phyloP scores from a whole-genome alignment of 257 asterid genomes.

The Leonotis leonurus region DNA sequence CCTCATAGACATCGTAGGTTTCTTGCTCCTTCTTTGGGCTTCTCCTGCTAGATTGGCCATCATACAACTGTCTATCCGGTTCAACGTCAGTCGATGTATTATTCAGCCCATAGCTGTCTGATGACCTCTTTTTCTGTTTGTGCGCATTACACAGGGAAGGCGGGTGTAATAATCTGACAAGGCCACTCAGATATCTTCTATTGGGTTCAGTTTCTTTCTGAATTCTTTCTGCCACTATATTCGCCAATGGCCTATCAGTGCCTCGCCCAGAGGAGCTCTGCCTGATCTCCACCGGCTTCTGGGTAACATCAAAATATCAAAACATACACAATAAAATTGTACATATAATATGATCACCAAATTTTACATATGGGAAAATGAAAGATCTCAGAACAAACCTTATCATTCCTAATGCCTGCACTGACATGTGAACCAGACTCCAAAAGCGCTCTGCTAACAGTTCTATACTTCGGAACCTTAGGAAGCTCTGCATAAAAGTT shows the following conservation, averaged over 20 bases:
- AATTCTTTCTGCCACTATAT: constrained; percentile 32
- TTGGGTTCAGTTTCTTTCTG: constrained; percentile 46
- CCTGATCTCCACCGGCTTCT: constrained; percentile 35
- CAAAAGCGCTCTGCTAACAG: constrained; percentile 10
- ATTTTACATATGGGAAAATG: neutral
- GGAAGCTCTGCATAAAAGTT: constrained; percentile 37
- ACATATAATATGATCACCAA: neutral
- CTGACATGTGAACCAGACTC: constrained; percentile 25
- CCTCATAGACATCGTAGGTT: constrained; percentile 45
- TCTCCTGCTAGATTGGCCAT: constrained; percentile 24
- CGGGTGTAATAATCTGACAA: constrained; percentile 65
- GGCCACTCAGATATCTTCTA: constrained; percentile 42
- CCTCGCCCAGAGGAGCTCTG: constrained; percentile 34
- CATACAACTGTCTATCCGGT: constrained; percentile 20
- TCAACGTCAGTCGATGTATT: constrained; percentile 13
- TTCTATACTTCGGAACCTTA: constrained; percentile 20
- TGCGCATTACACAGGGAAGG: constrained; percentile 27
- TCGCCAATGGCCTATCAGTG: constrained; percentile 21
- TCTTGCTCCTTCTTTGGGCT: constrained; percentile 32
- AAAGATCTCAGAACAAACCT: constrained; percentile 28
- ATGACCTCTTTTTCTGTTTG: constrained; percentile 29
- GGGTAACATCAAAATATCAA: neutral
- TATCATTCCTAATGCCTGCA: constrained; percentile 25
- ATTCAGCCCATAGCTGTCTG: constrained; percentile 24
- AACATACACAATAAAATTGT: neutral